Evolutionary conservation across 768 basidiomycete genomes (phyloP).

Genomic region (Strobilomyces confusus): DNA sequence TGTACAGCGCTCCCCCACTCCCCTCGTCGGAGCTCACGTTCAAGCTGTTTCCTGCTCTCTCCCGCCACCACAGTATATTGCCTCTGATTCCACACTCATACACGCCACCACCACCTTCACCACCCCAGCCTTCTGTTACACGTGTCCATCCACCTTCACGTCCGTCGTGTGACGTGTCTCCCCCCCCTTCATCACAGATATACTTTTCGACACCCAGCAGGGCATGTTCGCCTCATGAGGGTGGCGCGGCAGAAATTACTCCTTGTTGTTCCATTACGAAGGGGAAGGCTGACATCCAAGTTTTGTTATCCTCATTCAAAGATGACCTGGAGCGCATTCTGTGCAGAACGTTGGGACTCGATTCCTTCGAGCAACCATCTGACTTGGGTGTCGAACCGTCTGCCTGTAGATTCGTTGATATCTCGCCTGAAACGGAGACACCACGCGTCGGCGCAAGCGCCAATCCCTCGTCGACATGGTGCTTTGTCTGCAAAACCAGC

Average conservation of each 20-base stretch:
- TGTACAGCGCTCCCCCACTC: constrained; percentile 1
- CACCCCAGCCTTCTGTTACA: constrained; percentile 15
- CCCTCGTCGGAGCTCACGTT: background rate
- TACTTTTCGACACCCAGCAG: background rate
- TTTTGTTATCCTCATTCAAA: constrained; percentile 49
- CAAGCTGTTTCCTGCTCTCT: background rate
- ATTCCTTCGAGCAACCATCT: background rate
- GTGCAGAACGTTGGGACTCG: constrained; percentile 31
- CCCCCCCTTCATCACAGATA: constrained; percentile 2
- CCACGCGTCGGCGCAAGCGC: background rate
- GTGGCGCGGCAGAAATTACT: background rate
- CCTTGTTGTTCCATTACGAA: constrained; percentile 44
- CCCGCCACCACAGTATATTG: background rate
- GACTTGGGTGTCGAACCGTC: background rate
- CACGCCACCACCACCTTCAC: constrained; percentile 14
- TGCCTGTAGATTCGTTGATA: background rate
- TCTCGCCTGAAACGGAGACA: background rate
- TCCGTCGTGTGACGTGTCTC: constrained; percentile 2
- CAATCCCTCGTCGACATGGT: constrained; percentile 17
- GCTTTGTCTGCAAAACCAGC: constrained; percentile 29
- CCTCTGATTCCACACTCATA: background rate
- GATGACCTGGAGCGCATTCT: constrained; percentile 48
- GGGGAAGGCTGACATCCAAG: constrained; percentile 47
- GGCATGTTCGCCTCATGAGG: background rate
- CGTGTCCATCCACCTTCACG: constrained; percentile 16